Percentiles rank a stretch among this genome's conserved stretches.
Conservation (phyloP, 441 rosid species). For the Corymbia citriodora region DNA sequence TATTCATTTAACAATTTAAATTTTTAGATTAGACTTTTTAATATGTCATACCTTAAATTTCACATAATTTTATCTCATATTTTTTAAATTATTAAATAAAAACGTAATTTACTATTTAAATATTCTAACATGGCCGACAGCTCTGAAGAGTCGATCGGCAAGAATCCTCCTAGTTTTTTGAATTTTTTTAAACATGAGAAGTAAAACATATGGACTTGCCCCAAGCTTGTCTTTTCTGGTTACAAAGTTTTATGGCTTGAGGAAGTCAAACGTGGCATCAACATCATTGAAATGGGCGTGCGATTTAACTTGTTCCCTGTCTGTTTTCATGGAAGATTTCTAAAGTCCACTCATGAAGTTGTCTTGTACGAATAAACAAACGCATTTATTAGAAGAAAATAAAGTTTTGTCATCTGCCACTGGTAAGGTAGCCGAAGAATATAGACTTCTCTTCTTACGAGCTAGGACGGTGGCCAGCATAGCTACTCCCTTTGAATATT, state of each 20-base stretch:
- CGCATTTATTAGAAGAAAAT: background rate
- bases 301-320: background rate
- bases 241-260: background rate
- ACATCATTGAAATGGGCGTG: background rate
- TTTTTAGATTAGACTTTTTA: background rate
- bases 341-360: background rate
- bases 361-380: background rate
- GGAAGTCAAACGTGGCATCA: background rate
- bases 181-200: background rate
- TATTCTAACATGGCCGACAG: too few relatives aligned
- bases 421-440: background rate
- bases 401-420: background rate
- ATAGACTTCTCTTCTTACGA: background rate
- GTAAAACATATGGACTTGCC: background rate
- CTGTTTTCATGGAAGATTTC: background rate
- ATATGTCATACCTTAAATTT: background rate
- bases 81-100: background rate
- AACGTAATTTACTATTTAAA: too few relatives aligned
- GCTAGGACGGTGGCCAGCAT: background rate
- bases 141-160: background rate
- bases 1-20: rapidly evolving
- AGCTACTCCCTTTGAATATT: background rate
- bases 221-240: background rate
- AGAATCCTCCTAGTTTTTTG: background rate
- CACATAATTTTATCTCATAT: background rate